Evolutionary conservation across 2,329 filamentous ascomycete genomes (phyloP).

Genomic region (Arachnomyces sp.): DNA sequence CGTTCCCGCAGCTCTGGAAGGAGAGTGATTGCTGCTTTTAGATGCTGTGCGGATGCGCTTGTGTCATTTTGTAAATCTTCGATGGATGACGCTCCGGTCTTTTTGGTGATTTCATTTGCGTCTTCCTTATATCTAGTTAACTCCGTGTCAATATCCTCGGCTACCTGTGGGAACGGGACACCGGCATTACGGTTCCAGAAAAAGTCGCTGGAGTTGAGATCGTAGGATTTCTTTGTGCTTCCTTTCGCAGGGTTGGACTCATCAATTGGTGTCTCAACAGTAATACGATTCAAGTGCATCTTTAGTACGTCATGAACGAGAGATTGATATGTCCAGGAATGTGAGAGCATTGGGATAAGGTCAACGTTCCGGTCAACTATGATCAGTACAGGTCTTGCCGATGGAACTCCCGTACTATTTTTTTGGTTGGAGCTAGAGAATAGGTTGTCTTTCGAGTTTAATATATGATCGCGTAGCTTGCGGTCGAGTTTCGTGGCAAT

Average conservation of each 20-base stretch:
- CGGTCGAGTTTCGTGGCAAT: slow-evolving; percentile 90
- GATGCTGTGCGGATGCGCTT: slow-evolving; percentile 80
- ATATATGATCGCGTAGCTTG: slow-evolving; percentile 89
- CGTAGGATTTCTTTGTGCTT: slow-evolving; percentile 79
- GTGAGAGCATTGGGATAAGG: slow-evolving; percentile 95
- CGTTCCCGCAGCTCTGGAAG: slow-evolving; percentile 87
- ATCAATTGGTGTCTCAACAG: slow-evolving; percentile 75
- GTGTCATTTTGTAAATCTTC: slow-evolving; percentile 90
- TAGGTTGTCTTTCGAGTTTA: slow-evolving; percentile 96
- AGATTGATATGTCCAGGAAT: slow-evolving; percentile 87
- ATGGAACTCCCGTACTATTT: slow-evolving; percentile 55
- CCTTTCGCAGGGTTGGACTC: slow-evolving; percentile 68
- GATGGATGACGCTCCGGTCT: slow-evolving; percentile 84
- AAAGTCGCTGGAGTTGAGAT: slow-evolving; percentile 82
- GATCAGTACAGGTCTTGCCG: slow-evolving; percentile 78
- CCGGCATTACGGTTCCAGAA: slow-evolving; percentile 94
- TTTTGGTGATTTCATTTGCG: slow-evolving; percentile 86
- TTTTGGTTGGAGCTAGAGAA: slow-evolving; percentile 62
- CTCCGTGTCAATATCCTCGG: slow-evolving; percentile 91
- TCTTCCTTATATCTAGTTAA: slow-evolving; percentile 93
- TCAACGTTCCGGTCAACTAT: slow-evolving; percentile 95
- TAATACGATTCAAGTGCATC: slow-evolving; percentile 87
- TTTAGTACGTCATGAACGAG: slow-evolving; percentile 71
- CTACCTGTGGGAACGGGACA: slow-evolving; percentile 87
- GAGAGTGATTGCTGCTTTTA: slow-evolving; percentile 91